Evolutionary conservation across 2,329 filamentous ascomycete genomes (phyloP), one percentile per base, ranked within the genome.

Genomic region (Scytalidium lignicola): DNA sequence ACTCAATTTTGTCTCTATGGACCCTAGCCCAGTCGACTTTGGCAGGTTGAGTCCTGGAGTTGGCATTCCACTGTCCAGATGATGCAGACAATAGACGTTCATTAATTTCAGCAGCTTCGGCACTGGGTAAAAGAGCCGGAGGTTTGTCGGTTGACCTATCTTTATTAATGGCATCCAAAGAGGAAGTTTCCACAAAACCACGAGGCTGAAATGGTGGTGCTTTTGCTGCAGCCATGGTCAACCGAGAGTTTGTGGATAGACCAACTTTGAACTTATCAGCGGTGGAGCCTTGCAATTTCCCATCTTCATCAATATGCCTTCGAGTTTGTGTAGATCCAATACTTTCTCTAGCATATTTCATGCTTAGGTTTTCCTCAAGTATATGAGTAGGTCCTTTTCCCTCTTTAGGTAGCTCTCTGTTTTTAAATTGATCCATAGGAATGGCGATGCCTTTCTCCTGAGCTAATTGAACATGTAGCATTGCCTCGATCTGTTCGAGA

Each of bases 181-280:
- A 45, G 23, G 21, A 13, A 26, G 48, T 23, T 39, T 28, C n/a
- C 37, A 40, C 48, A 17, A 57, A 55, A 9, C 53, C 41, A 23
- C 64, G 61, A 39, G 64, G 64, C 23, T 65, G 61, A 42, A 67
- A 67, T 22, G 64, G 62, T 8, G 63, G 62, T 18, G 64, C 64
- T 50, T 55, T 63, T 39, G 64, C 64, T 40, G 64, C 62, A 20
- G 61, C 58, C 15, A 59, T 58, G 12, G 54, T 64, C 43, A 66
- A 52, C 39, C 59, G 52, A 20, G 62, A 60, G 43, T 59, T 60
- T 37, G 43, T 48, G 18, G 21, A n/a, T 10, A 23, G 45, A 15
- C 22, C 15, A 18, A 32, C 8, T 28, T 47, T 47, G 12, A 13
- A 37, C n/a, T 47, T 32, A 18, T 37, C 18, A 9, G 50, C 43